Conservation (phyloP, 2,329 filamentous ascomycete genomes). For the Paecilomyces sp. region DNA sequence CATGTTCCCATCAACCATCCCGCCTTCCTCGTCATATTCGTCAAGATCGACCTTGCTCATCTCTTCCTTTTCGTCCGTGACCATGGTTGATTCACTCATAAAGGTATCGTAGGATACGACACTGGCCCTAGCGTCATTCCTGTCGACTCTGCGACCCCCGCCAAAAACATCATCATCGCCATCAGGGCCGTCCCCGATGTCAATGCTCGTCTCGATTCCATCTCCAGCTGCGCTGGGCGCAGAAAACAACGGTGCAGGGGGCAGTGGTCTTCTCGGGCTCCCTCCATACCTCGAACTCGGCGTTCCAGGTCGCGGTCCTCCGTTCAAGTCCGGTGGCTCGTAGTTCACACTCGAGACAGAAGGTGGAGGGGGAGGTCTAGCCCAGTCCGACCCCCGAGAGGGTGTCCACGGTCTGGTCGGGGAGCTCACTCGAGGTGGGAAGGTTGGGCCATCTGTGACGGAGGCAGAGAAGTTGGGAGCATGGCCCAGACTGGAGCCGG, state of each 20-base stretch:
- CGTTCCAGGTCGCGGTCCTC: constrained; percentile 81
- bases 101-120: constrained; percentile 59
- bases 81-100: constrained; percentile 51
- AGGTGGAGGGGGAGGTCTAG: constrained; percentile 65
- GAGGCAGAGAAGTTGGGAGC: constrained; percentile 34
- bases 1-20: constrained; percentile 54
- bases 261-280: constrained; percentile 77
- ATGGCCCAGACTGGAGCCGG: constrained; percentile 35
- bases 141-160: constrained; percentile 32
- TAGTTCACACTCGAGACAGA: constrained; percentile 58
- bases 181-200: constrained; percentile 48
- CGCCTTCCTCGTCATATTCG: constrained; percentile 35
- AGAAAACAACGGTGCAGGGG: constrained; percentile 79
- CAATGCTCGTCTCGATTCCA: constrained; percentile 35
- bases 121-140: constrained; percentile 49
- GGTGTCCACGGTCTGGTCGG: constrained; percentile 50
- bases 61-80: constrained; percentile 46
- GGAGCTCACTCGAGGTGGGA: constrained; percentile 32
- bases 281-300: constrained; percentile 84
- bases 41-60: constrained; percentile 39
- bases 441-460: constrained; percentile 26
- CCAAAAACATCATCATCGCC: constrained; percentile 74
- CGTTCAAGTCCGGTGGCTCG: constrained; percentile 83
- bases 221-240: constrained; percentile 37
- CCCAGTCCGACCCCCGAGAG: constrained; percentile 54